phyloP scores from a whole-genome alignment of 345 rosid species.

The Populus euphratica region DNA sequence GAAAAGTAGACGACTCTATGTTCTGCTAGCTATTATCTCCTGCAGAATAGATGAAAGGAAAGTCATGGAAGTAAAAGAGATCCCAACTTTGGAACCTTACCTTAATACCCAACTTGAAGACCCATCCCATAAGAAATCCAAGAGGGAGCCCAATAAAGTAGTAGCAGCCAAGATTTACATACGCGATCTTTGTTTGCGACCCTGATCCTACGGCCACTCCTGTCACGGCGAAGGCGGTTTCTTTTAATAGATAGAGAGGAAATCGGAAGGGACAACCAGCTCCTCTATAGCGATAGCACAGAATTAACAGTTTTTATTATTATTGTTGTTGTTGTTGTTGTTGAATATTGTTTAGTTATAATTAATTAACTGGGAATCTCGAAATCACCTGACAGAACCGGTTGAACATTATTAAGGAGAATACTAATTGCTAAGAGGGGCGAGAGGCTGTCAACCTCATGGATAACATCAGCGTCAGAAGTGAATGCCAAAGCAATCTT shows the following conservation, averaged over 20 bases:
- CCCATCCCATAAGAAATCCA: slow-evolving; percentile 65
- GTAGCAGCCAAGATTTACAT: slow-evolving; percentile 66
- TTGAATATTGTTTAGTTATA: not conserved
- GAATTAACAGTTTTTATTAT: not conserved
- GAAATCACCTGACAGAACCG: slow-evolving; percentile 42
- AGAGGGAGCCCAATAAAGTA: slow-evolving; percentile 67
- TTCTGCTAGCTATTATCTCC: no score
- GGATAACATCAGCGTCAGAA: slow-evolving; percentile 27
- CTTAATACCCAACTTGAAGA: slow-evolving; percentile 52
- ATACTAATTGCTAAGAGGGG: slow-evolving; percentile 31
- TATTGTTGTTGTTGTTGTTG: no score
- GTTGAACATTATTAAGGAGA: slow-evolving; percentile 45
- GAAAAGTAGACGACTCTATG: no score
- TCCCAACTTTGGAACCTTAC: slow-evolving; percentile 25
- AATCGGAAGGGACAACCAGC: not conserved
- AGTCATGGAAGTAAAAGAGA: not conserved
- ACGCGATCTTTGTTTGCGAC: slow-evolving; percentile 72
- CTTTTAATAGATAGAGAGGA: not conserved
- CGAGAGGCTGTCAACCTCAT: slow-evolving; percentile 31
- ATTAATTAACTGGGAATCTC: not conserved
- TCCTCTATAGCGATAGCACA: not conserved
- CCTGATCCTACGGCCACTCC: slow-evolving; percentile 91
- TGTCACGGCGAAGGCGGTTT: not conserved
- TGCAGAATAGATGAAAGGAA: not conserved
- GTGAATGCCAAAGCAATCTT: slow-evolving; percentile 41